Conservation (phyloP, 225 moss, liverwort and hornwort genomes). For the Sphagnum tenellum region DNA sequence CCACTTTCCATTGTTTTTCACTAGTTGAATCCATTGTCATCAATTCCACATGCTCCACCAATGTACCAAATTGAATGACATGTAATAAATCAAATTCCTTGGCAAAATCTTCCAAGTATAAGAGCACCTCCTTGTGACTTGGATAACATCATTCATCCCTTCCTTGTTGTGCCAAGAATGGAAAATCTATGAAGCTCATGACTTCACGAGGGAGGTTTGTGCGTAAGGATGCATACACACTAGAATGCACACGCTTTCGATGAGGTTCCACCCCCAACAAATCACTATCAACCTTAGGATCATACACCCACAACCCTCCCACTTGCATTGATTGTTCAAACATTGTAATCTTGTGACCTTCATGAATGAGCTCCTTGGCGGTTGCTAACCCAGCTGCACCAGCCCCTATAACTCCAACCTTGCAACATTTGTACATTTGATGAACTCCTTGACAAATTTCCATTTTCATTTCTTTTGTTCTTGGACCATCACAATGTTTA, state of each 20-base stretch:
- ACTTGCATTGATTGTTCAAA: constrained; percentile 55
- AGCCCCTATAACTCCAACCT: constrained; percentile 84
- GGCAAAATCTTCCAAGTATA: constrained; percentile 56
- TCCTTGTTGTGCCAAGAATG: constrained; percentile 39
- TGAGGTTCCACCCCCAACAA: constrained; percentile 16
- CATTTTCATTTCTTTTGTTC: too few relatives aligned
- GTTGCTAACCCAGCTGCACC: constrained; percentile 77
- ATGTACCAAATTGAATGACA: constrained; percentile 32
- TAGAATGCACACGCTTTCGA: constrained; percentile 66
- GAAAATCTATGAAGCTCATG: constrained; percentile 72
- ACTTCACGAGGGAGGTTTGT: constrained; percentile 83
- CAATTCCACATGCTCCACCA: constrained; percentile 47
- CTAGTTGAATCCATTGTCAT: neutral
- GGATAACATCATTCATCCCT: constrained; percentile 65
- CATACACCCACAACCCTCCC: constrained; percentile 82
- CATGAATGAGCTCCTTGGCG: constrained; percentile 62
- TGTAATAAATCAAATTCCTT: constrained; percentile 30
- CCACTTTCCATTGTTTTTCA: constrained; percentile 19
- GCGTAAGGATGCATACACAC: constrained; percentile 67
- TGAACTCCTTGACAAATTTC: too few relatives aligned
- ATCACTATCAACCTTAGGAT: constrained; percentile 46
- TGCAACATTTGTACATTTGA: neutral
- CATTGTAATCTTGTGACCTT: constrained; percentile 49
- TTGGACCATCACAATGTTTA: too few relatives aligned
- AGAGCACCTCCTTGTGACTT: constrained; percentile 52